These are phyloP conservation scores for Xylaria intraflava DNA, from an alignment of 495 filamentous ascomycete species.

Conservation along the genomic window DNA sequence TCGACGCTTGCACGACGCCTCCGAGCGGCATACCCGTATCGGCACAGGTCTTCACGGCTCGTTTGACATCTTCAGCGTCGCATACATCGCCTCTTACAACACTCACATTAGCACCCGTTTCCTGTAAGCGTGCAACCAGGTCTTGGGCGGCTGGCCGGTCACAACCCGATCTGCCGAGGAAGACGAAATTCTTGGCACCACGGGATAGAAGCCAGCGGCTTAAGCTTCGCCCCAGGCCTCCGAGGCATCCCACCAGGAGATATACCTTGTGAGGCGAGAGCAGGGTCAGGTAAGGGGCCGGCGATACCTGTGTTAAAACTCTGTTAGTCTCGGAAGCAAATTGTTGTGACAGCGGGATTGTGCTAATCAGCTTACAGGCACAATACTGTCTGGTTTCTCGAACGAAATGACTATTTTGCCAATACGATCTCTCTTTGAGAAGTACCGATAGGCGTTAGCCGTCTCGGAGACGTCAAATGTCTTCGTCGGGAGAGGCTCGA, in stretches of 20 bases:
- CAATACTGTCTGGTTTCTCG: no score
- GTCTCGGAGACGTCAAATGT: constrained; percentile 9
- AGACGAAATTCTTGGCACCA: constrained; percentile 42
- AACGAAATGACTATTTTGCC: constrained; percentile 47
- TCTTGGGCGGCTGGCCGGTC: constrained; percentile 13
- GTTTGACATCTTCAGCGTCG: constrained; percentile 13
- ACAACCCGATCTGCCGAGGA: constrained; percentile 42
- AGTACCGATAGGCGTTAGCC: constrained; percentile 15
- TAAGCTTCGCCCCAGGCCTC: constrained; percentile 48
- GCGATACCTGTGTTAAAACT: constrained; percentile 12
- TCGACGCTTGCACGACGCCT: constrained; percentile 27
- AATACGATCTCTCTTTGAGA: constrained; percentile 26
- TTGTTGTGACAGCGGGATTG: no score
- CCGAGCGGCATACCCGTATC: constrained; percentile 12
- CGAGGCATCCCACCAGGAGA: constrained; percentile 47
- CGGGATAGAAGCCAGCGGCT: constrained; percentile 40
- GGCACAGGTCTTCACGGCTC: constrained; percentile 9
- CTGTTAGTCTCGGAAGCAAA: no score
- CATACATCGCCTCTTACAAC: constrained; percentile 23
- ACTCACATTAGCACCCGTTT: constrained; percentile 10
- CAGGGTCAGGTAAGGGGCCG: neutral
- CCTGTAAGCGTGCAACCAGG: constrained; percentile 27
- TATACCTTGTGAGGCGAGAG: constrained; percentile 33
- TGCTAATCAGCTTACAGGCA: no score
- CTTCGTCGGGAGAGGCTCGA: constrained; percentile 5